Base-by-base conservation (phyloP, 2,329 filamentous ascomycete genomes). In the Ascochyta viciae-villosae region DNA sequence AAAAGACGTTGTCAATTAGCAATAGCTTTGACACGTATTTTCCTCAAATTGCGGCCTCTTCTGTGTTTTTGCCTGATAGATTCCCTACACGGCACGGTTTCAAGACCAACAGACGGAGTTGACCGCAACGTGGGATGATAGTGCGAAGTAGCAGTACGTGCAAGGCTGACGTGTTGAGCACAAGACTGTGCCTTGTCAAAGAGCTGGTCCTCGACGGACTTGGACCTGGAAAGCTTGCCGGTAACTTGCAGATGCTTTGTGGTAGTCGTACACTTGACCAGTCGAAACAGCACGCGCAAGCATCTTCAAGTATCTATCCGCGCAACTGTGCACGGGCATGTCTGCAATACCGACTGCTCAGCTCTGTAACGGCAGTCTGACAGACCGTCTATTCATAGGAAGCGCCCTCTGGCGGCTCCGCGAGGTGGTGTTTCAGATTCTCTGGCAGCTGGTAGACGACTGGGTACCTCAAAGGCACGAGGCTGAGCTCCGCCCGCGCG, bases 391-490 rank as follows among this genome's bases (percentile, higher is more conserved):
- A 58, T 58, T 50, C 50, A 54, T 58, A 51, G 50, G 41, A 16
- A 41, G 57, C 50, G 56, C 52, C 24, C 45, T 39, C 39, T 44
- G 53, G 62, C 59, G 58, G 61, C 54, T 64, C 57, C 58, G 50
- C 54, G 33, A 50, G 53, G 57, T 56, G 48, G 43, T 67, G 66
- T 68, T 68, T 67, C 66, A 68, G 37, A 29, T 50, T 55, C 56
- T 54, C 48, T 34, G 29, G 43, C 55, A 41, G 46, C 50, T 40
- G 50, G 35, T 34, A 39, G 42, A 50, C 49, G 39, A 63, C 44
- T 62, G 58, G 60, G 54, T 24, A 45, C 40, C 41, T 49, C 40
- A 4, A 33, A 27, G 52, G 43, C 42, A 50, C 51, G 48, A 48
- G 46, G 39, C 49, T 46, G 39, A 46, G 47, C 38, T 29, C 48